Evolutionary conservation across 2,329 filamentous ascomycete genomes (phyloP).

Genomic region (Fusarium albidum): DNA sequence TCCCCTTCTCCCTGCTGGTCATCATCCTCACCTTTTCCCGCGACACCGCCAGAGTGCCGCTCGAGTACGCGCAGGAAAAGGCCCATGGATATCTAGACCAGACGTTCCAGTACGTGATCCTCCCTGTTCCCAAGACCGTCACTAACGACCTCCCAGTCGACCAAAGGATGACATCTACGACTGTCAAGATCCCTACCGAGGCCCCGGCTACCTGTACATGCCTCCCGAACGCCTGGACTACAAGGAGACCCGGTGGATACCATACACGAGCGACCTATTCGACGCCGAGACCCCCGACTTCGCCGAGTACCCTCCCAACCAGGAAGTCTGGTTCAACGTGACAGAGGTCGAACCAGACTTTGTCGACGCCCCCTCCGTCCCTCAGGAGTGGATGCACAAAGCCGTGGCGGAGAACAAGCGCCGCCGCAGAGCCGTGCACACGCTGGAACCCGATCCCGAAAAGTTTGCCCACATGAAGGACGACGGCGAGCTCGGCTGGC

Average conservation of each 20-base stretch:
- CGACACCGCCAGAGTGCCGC: too few species aligned
- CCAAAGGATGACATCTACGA: background rate
- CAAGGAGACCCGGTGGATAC: slow-evolving; percentile 53
- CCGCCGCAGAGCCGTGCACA: background rate
- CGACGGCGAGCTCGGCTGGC: slow-evolving; percentile 1
- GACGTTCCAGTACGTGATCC: too few species aligned
- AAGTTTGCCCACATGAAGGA: slow-evolving; percentile 1
- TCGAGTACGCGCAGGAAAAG: too few species aligned
- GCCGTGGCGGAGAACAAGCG: background rate
- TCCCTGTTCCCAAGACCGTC: too few species aligned
- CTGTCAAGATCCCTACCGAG: slow-evolving; percentile 46
- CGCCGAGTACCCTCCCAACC: slow-evolving; percentile 47
- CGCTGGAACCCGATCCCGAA: background rate
- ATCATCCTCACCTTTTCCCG: too few species aligned
- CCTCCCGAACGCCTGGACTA: slow-evolving; percentile 62
- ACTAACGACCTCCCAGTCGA: too few species aligned
- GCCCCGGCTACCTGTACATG: slow-evolving; percentile 65
- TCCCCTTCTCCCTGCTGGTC: too few species aligned
- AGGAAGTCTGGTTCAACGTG: slow-evolving; percentile 76
- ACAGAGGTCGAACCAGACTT: slow-evolving; percentile 48
- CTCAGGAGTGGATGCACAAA: background rate
- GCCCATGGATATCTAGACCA: too few species aligned
- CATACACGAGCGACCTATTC: slow-evolving; percentile 53
- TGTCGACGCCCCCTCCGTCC: background rate
- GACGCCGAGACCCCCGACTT: slow-evolving; percentile 62